Evolutionary conservation across 306 rosid species (phyloP).

Genomic region (Cucumis melo): DNA sequence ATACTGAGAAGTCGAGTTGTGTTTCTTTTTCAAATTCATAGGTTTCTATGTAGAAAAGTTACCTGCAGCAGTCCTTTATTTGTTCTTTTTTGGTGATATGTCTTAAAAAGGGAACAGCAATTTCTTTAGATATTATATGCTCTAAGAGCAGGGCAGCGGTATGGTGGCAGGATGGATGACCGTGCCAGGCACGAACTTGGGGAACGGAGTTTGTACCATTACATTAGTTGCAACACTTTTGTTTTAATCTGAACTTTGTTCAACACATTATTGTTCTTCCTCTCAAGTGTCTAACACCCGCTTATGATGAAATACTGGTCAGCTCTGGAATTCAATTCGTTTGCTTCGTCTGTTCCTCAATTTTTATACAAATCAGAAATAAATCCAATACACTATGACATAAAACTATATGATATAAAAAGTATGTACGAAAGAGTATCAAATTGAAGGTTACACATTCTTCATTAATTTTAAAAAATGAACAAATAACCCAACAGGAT

Average conservation of each 20-base stretch:
- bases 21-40: slow-evolving; percentile 8
- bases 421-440: not conserved
- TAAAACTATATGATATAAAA: not conserved
- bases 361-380: not conserved
- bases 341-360: not conserved
- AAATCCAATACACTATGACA: not conserved
- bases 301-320: not conserved
- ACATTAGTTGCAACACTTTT: slow-evolving; percentile 17
- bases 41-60: slow-evolving; percentile 1
- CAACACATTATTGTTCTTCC: slow-evolving; percentile 18
- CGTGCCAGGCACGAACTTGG: slow-evolving; percentile 25
- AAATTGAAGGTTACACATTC: not conserved
- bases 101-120: slow-evolving; percentile 20
- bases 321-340: not conserved
- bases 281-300: not conserved
- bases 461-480: not conserved
- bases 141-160: slow-evolving; percentile 24
- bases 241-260: slow-evolving; percentile 20
- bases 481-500: not conserved
- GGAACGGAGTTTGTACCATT: slow-evolving; percentile 38
- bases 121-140: slow-evolving; percentile 25
- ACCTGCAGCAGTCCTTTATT: slow-evolving; percentile 29
- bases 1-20: not conserved
- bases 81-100: slow-evolving; percentile 17
- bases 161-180: not conserved